Evolutionary conservation across 176 grass and related monocot species (phyloP).

Genomic region (Oryza brachyantha): DNA sequence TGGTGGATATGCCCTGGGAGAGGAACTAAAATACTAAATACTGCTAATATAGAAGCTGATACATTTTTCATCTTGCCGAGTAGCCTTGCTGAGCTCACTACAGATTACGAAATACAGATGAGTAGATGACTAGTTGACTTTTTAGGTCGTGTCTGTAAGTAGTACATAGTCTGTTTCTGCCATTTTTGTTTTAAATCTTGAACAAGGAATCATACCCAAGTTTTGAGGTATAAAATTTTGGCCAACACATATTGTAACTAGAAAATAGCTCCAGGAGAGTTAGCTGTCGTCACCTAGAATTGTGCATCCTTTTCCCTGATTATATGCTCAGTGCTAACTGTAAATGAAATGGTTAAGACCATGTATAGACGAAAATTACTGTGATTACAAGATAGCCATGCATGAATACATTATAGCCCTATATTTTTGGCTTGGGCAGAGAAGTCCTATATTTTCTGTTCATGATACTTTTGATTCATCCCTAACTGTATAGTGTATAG

Average conservation of each 20-base stretch:
- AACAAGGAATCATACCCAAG: conserved; percentile 18
- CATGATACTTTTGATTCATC: not conserved
- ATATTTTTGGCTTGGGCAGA: not conserved
- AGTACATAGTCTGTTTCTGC: not conserved
- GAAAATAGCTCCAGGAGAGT: conserved; percentile 18
- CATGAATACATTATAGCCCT: not conserved
- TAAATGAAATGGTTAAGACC: conserved; percentile 1
- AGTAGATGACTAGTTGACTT: not conserved
- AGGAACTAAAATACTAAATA: not conserved
- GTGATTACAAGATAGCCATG: conserved; percentile 3
- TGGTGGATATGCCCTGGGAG: conserved; percentile 9
- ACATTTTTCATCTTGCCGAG: not conserved
- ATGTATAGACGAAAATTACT: not conserved
- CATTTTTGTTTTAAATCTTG: not conserved
- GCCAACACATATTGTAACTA: conserved; percentile 19
- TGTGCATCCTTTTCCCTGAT: not conserved
- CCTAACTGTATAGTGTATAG: not conserved
- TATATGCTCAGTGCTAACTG: not conserved
- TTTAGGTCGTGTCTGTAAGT: conserved; percentile 16
- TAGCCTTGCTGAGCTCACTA: not conserved
- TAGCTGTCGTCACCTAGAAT: not conserved
- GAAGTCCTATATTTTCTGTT: not conserved
- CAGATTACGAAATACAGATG: conserved; percentile 5
- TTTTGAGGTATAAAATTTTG: conserved; percentile 31
- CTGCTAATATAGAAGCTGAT: not conserved